These are phyloP conservation scores for Priceomyces carsonii DNA, from an alignment of 805 yeast genomes.

Conservation along the genomic window DNA sequence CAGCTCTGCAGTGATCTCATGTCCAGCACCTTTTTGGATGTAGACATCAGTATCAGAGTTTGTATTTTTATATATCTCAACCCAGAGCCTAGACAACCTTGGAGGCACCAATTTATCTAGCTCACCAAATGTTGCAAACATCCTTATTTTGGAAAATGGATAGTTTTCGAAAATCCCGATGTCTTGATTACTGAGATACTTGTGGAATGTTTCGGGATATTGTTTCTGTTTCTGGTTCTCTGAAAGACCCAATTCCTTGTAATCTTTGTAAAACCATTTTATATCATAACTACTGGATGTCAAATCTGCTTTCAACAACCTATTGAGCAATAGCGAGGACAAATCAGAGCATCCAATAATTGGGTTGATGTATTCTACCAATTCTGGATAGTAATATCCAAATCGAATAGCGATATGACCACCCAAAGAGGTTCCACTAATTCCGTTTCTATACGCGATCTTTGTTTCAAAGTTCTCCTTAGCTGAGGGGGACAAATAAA, in stretches of 20 bases:
- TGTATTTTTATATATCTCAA: constrained; percentile 25
- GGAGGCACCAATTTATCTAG: constrained; percentile 40
- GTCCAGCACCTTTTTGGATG: constrained; percentile 32
- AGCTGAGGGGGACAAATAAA: constrained; percentile 15
- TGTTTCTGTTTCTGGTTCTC: constrained; percentile 21
- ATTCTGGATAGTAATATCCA: constrained; percentile 38
- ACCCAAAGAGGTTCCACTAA: constrained; percentile 56
- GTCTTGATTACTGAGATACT: constrained; percentile 28
- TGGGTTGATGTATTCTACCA: constrained; percentile 45
- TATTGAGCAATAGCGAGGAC: constrained; percentile 42
- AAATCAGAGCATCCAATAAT: constrained; percentile 52
- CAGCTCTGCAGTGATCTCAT: constrained; percentile 37
- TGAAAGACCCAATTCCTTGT: constrained; percentile 33
- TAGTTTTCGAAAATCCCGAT: constrained; percentile 31
- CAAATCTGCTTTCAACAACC: constrained; percentile 28
- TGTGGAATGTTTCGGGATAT: constrained; percentile 38
- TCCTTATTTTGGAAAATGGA: constrained; percentile 27
- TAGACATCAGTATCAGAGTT: constrained; percentile 25
- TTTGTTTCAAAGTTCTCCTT: constrained; percentile 17
- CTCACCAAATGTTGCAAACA: constrained; percentile 39
- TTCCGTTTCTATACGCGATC: constrained; percentile 34
- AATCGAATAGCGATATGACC: constrained; percentile 55
- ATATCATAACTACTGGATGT: constrained; percentile 23
- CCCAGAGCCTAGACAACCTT: constrained; percentile 30
- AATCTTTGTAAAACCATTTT: constrained; percentile 31